Evolutionary conservation across 495 filamentous ascomycete genomes (phyloP), one percentile per base, ranked within the genome.

Genomic region (Aspergillus homomorphus): DNA sequence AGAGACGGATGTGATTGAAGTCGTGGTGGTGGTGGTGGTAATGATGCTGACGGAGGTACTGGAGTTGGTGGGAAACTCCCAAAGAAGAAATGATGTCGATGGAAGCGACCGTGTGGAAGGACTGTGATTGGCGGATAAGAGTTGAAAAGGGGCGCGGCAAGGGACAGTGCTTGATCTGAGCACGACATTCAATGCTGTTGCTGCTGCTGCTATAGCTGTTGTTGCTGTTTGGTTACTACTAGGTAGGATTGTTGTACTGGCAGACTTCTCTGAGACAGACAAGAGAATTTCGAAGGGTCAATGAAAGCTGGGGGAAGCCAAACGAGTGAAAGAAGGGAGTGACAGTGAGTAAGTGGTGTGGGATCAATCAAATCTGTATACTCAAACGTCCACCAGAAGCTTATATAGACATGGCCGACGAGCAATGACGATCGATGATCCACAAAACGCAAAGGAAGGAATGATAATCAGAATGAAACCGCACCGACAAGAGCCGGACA

Each of bases 101-200:
- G 50, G 43, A 45, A 58, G 48, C 58, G 24, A 62, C 51, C 54
- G 55, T 51, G 52, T 44, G 60, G 43, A 49, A 45, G 45, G 53
- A 51, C 52, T 50, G 60, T 64, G 66, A 63, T 66, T 68, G 66
- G 66, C 48, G 48, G 64, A 46, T 48, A 49, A 51, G n/a, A 45
- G 21, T 24, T 16, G 55, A 62, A 69, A 66, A 68, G 66, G 66
- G 66, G 66, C 61, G 48, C 60, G 55, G 61, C 60, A 66, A 56
- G 60, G 62, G 62, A 58, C 65, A 56, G 46, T 24, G 22, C 10
- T 24, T 53, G 62, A 61, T 62, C 65, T 63, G 59, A 61, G 65
- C 62, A 57, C 60, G 56, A 63, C 65, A 65, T 65, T 58, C 62
- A 62, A 33, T n/a, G 30, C 16, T 49, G 20, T 22, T 33, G 23